Evolutionary conservation across 352 stramenopile genomes (phyloP).

Genomic region (Phytopythium oedochilum): DNA sequence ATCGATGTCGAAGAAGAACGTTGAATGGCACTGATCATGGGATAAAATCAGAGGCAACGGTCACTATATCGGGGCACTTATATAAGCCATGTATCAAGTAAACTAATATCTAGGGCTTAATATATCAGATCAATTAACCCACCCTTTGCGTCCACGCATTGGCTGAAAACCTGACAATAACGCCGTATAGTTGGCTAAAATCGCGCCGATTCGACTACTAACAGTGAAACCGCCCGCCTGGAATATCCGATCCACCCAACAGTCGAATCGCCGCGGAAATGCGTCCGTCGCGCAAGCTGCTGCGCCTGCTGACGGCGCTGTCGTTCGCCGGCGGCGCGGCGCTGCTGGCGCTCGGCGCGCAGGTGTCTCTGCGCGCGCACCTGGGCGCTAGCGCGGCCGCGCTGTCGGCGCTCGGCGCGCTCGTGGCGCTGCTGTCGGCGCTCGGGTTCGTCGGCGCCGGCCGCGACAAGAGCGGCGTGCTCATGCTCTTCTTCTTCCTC

Average conservation of each 20-base stretch:
- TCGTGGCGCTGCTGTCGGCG: constrained; percentile 41
- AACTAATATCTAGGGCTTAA: too few species aligned
- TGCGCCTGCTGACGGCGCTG: constrained; percentile 56
- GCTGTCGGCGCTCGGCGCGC: constrained; percentile 36
- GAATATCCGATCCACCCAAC: too few species aligned
- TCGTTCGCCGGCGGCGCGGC: constrained; percentile 41
- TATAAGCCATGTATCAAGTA: too few species aligned
- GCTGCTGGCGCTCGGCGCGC: constrained; percentile 46
- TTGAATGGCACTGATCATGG: background rate
- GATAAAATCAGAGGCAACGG: too few species aligned
- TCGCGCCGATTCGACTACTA: background rate
- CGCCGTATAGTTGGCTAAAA: background rate
- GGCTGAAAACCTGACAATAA: background rate
- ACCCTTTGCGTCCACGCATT: background rate
- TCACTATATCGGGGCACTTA: background rate
- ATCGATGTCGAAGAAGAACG: constrained; percentile 1
- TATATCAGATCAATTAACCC: constrained; percentile 1
- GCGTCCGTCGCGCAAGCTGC: constrained; percentile 55
- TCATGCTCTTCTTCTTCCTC: constrained; percentile 76
- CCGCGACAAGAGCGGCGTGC: constrained; percentile 54
- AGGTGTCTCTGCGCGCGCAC: constrained; percentile 42
- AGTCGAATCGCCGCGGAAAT: constrained; percentile 18
- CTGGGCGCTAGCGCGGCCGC: constrained; percentile 47
- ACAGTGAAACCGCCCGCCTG: too few species aligned
- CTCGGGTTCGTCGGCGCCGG: constrained; percentile 62